Evolutionary conservation across 163 green algal genomes (phyloP).

Genomic region (Chloromonas sp.): DNA sequence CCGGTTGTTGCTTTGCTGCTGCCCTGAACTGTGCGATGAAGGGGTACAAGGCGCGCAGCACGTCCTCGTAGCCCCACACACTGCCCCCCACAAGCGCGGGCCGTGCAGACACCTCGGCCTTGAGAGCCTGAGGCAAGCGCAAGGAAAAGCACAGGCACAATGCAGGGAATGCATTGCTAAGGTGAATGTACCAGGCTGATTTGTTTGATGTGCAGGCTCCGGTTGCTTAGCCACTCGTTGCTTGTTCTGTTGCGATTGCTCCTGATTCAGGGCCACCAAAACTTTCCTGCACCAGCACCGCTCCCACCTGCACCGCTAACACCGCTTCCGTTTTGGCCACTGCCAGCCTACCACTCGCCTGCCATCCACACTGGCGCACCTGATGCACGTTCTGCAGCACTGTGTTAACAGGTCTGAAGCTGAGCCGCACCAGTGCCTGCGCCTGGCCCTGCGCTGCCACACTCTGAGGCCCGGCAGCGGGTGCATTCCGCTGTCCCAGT

Average conservation of each 20-base stretch:
- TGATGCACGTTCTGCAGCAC: slow-evolving; percentile 56
- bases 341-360: too few species aligned
- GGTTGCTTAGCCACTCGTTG: too few species aligned
- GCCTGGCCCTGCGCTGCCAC: neutral
- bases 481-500: neutral
- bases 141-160: neutral
- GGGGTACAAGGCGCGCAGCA: slow-evolving; percentile 48
- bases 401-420: slow-evolving; percentile 65
- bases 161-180: too few species aligned
- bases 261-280: too few species aligned
- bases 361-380: slow-evolving; percentile 25
- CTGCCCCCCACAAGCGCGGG: slow-evolving; percentile 50
- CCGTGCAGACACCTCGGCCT: slow-evolving; percentile 38
- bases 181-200: too few species aligned
- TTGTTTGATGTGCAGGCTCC: too few species aligned
- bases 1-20: too few species aligned
- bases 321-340: neutral
- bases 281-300: neutral
- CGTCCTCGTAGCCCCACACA: slow-evolving; percentile 77
- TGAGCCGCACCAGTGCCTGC: slow-evolving; percentile 17
- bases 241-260: too few species aligned
- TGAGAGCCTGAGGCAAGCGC: slow-evolving; percentile 52
- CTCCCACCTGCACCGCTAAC: neutral
- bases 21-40: slow-evolving; percentile 50
- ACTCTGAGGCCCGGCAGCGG: neutral